Base-by-base conservation (phyloP, 192 early-diverging fungal species). In the Umbelopsis ramanniana region DNA sequence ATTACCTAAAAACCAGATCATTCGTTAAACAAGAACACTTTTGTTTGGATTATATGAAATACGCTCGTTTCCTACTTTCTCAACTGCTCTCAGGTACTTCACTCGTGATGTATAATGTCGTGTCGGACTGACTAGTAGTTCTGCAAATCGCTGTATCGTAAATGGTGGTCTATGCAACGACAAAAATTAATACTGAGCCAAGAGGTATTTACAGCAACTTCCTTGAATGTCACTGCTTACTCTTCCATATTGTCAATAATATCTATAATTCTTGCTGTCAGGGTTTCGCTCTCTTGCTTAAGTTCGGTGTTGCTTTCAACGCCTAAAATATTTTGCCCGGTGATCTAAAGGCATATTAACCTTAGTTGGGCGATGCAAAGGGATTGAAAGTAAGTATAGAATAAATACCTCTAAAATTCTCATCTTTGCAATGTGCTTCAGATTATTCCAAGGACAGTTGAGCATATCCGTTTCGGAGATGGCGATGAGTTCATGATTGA, bases 21-120 rank as follows among this genome's bases (percentile, higher is more conserved):
- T 43, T 7, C 40, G 6, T 43, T 43, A 43, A 43, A n/a, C 15
- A 63, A 17, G 17, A 10, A 12, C 26, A 12, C 23, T 29, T 37
- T 10, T 7, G 29, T 63, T 57, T 29, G 15, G 6, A 63, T 0
- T 1, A 35, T 35, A 14, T 29, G n/a, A 22, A n/a, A 26, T 19
- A 37, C 14, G 0, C 1, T 43, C 11, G 40, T 63, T 19, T 0
- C 57, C 35, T 63, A 35, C 57, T 35, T 63, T 63, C 29, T 63
- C 26, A 29, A 63, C 57, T 63, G 57, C 57, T 63, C 57, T 63
- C 57, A 63, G 17, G 26, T 63, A 63, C 33, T 63, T 63, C 4
- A 63, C 57, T 7, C 57, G 57, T 35, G 57, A 63, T 8, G 57
- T 63, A 35, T 63, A 63, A 63, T 63, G 57, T 29, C 57, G 29